A percentile compares a stretch with the other conserved stretches of the same genome.
These are phyloP conservation scores for Bonia amplexicaulis DNA, from an alignment of 176 grass and related monocot genomes.

Conservation along the genomic window DNA sequence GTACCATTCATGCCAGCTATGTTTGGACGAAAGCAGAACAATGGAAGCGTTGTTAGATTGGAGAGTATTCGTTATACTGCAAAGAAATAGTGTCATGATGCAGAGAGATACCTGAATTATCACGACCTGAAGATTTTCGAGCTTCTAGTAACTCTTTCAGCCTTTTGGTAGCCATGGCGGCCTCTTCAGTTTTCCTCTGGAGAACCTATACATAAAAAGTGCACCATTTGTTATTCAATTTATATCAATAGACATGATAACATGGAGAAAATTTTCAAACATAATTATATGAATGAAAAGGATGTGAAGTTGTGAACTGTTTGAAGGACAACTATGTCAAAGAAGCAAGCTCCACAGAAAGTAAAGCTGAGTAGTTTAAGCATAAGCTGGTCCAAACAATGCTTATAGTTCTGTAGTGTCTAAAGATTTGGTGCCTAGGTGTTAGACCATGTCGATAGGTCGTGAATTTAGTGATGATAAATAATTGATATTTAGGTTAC, in stretches of 20 bases:
- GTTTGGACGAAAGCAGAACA: conserved; percentile 32
- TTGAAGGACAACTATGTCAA: not conserved
- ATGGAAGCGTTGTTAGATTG: conserved; percentile 32
- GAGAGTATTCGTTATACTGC: conserved; percentile 5
- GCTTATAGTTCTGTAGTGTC: not conserved
- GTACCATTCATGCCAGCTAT: conserved; percentile 61
- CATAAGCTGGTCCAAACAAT: not conserved
- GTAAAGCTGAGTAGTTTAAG: not conserved
- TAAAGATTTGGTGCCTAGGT: not conserved
- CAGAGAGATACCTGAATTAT: conserved; percentile 52
- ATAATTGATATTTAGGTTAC: no score
- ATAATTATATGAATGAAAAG: not conserved
- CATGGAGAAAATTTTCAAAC: not conserved
- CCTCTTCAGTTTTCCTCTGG: conserved; percentile 98
- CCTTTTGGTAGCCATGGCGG: conserved; percentile 96
- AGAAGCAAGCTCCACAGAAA: not conserved
- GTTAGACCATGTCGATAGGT: no score
- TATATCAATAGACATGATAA: conserved; percentile 7
- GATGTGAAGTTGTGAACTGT: not conserved
- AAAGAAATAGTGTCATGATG: not conserved
- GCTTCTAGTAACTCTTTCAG: conserved; percentile 97
- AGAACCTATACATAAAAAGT: conserved; percentile 56
- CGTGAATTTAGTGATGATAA: no score
- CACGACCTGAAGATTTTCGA: conserved; percentile 78
- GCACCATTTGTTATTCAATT: not conserved